Conservation (phyloP, 306 rosid species). For the Hylodesmum podocarpum region DNA sequence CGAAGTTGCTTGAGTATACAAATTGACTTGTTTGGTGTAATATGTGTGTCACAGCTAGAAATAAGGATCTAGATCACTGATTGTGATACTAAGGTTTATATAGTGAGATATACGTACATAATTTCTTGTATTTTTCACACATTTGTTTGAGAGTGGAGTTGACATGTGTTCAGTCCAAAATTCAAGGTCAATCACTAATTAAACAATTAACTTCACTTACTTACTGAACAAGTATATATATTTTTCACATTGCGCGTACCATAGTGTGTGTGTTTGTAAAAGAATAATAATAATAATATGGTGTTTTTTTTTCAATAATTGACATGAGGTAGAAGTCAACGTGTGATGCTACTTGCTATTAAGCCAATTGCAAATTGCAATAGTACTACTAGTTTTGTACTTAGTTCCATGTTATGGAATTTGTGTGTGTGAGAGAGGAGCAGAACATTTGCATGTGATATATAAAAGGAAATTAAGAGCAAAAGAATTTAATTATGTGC, state of each 20-base stretch:
- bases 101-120: constrained; percentile 13
- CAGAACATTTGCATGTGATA: background rate
- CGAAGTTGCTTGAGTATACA: constrained; percentile 28
- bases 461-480: background rate
- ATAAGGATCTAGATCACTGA: constrained; percentile 33
- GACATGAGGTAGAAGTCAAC: constrained; percentile 25
- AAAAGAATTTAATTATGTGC: background rate
- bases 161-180: constrained; percentile 26
- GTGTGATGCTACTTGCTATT: background rate
- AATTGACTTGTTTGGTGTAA: constrained; percentile 32
- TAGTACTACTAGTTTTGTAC: background rate
- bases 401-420: background rate
- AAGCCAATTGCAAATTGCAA: background rate
- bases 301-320: background rate
- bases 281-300: background rate
- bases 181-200: constrained; percentile 22
- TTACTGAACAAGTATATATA: background rate
- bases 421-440: background rate
- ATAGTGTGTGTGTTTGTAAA: background rate
- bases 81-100: background rate
- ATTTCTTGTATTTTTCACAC: constrained; percentile 1
- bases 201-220: background rate
- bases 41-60: constrained; percentile 26
- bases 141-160: constrained; percentile 19
- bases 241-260: constrained; percentile 14